A percentile compares a stretch with the other conserved stretches of the same genome.
Conservation (phyloP, 129 eudicot species). For the Daucus carota region DH1_v3.0 NC_030381.2:2656001-2656500, state of each 20-base stretch:
- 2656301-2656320: slow-evolving; percentile 10
- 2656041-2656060: not conserved
- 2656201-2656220: slow-evolving; percentile 10
- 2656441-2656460: too few species aligned
- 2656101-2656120: not conserved
- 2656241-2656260: not conserved
- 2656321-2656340: slow-evolving; percentile 1
- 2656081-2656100: not conserved
- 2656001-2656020: not conserved
- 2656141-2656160: not conserved
- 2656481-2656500: not conserved
- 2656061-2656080: not conserved
- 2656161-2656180: not conserved
- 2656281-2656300: slow-evolving; percentile 5
- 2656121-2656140: not conserved
- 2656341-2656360: not conserved
- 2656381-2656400: not conserved
- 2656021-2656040: not conserved
- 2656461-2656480: too few species aligned
- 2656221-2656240: not conserved
- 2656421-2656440: not conserved
- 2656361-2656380: not conserved
- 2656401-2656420: not conserved
- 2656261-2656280: not conserved
- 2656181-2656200: not conserved